These are phyloP conservation scores for Phytophthora europaea DNA, from an alignment of 352 stramenopile genomes.

Conservation along the genomic window DNA sequence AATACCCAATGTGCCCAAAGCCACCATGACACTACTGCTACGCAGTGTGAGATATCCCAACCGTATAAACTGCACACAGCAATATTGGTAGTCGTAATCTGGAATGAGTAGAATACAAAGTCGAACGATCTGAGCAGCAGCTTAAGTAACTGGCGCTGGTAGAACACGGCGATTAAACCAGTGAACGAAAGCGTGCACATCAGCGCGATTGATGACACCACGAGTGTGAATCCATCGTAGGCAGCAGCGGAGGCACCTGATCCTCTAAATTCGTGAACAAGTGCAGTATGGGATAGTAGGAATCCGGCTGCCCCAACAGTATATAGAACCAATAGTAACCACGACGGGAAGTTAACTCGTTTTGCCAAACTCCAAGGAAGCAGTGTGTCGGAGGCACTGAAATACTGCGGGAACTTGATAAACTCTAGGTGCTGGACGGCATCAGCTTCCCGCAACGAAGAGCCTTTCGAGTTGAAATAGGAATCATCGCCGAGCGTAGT, in stretches of 20 bases:
- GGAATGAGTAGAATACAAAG: constrained; percentile 43
- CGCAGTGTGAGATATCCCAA: constrained; percentile 20
- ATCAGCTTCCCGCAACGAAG: constrained; percentile 8
- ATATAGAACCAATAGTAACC: constrained; percentile 7
- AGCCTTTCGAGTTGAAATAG: constrained; percentile 8
- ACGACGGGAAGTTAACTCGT: neutral
- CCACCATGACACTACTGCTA: constrained; percentile 29
- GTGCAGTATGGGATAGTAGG: constrained; percentile 10
- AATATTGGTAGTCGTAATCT: constrained; percentile 36
- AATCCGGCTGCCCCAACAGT: constrained; percentile 7
- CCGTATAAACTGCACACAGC: constrained; percentile 36
- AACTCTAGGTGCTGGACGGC: constrained; percentile 38
- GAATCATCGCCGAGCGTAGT: constrained; percentile 4
- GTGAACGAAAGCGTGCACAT: constrained; percentile 23
- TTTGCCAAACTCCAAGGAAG: constrained; percentile 11
- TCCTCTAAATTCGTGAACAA: constrained; percentile 6
- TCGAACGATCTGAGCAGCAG: constrained; percentile 46
- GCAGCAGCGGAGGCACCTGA: neutral
- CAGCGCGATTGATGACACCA: neutral
- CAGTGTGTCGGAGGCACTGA: constrained; percentile 16
- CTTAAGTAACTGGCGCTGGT: constrained; percentile 38
- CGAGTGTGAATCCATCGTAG: neutral
- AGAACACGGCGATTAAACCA: constrained; percentile 11
- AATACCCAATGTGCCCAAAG: constrained; percentile 48
- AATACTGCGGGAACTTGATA: constrained; percentile 21